Percentiles rank a stretch among this genome's conserved stretches.
These are phyloP conservation scores for Tylopilus orsonianus DNA, from an alignment of 1,284 basidiomycete genomes.

Conservation along the genomic window DNA sequence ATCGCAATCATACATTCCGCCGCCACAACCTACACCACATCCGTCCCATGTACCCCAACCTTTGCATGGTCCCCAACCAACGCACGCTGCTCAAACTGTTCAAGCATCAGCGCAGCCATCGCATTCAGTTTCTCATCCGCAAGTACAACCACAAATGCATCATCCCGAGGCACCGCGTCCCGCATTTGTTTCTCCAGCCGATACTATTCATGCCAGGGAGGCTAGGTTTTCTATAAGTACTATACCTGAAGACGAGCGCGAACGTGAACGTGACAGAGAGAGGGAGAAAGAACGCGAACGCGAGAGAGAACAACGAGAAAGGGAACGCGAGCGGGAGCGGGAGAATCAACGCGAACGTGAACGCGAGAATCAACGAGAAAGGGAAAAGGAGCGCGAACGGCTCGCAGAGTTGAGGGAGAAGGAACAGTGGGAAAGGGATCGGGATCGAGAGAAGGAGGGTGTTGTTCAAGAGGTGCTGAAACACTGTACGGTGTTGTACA, in stretches of 20 bases:
- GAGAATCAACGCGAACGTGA: slow-evolving; percentile 33
- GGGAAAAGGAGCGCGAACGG: slow-evolving; percentile 27
- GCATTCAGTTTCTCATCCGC: slow-evolving; percentile 25
- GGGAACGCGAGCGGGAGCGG: slow-evolving; percentile 30
- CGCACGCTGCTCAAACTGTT: slow-evolving; percentile 11
- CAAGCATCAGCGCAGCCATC: slow-evolving; percentile 21
- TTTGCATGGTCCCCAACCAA: slow-evolving; percentile 14
- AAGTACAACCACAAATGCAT: slow-evolving; percentile 30
- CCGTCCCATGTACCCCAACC: slow-evolving; percentile 23
- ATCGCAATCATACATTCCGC: slow-evolving; percentile 24
- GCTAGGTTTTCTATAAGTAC: slow-evolving; percentile 16
- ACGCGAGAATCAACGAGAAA: slow-evolving; percentile 25
- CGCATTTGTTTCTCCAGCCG: slow-evolving; percentile 31
- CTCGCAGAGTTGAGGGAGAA: slow-evolving; percentile 25
- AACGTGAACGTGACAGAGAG: slow-evolving; percentile 21
- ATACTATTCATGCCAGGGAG: slow-evolving; percentile 29
- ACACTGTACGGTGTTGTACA: slow-evolving; percentile 57
- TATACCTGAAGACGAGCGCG: slow-evolving; percentile 21
- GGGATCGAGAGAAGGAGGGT: slow-evolving; percentile 29
- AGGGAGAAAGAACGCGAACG: slow-evolving; percentile 24
- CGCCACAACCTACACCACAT: slow-evolving; percentile 18
- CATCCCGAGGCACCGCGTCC: slow-evolving; percentile 26
- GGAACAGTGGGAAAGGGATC: slow-evolving; percentile 25
- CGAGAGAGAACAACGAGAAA: slow-evolving; percentile 26
- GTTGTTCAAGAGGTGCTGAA: slow-evolving; percentile 50